Evolutionary conservation across 306 rosid genomes (phyloP).

Genomic region (Inga oerstediana): DNA sequence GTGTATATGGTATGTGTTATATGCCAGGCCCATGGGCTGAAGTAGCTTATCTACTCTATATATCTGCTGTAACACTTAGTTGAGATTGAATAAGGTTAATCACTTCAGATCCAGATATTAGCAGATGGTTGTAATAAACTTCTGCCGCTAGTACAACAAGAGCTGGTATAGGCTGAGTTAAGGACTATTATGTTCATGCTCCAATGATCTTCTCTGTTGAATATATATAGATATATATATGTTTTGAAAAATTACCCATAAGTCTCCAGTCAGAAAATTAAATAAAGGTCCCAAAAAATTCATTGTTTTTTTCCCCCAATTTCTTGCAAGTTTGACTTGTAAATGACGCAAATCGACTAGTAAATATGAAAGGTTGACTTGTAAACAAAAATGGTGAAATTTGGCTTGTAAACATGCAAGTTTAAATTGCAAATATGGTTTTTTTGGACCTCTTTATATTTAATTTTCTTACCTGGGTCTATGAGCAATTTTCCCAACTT

Average conservation of each 20-base stretch:
- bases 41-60: not conserved
- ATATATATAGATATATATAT: not conserved
- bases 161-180: conserved; percentile 20
- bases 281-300: not conserved
- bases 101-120: not conserved
- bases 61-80: not conserved
- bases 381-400: not conserved
- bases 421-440: not conserved
- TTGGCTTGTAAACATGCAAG: not conserved
- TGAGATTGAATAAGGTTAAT: not conserved
- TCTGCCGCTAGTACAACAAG: conserved; percentile 14
- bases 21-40: not conserved
- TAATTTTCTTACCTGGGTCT: not conserved
- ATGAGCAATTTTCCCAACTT: too few species aligned
- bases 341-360: not conserved
- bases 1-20: not conserved
- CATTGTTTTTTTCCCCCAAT: not conserved
- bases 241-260: not conserved
- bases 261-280: not conserved
- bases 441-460: too few species aligned
- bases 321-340: not conserved
- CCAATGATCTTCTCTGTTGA: not conserved
- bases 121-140: not conserved
- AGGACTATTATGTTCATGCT: conserved; percentile 1
- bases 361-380: not conserved